Percentiles rank a stretch among this genome's conserved stretches.
These are phyloP conservation scores for Globisporangium abappressorium DNA, from an alignment of 352 stramenopile genomes.

Conservation along the genomic window DNA sequence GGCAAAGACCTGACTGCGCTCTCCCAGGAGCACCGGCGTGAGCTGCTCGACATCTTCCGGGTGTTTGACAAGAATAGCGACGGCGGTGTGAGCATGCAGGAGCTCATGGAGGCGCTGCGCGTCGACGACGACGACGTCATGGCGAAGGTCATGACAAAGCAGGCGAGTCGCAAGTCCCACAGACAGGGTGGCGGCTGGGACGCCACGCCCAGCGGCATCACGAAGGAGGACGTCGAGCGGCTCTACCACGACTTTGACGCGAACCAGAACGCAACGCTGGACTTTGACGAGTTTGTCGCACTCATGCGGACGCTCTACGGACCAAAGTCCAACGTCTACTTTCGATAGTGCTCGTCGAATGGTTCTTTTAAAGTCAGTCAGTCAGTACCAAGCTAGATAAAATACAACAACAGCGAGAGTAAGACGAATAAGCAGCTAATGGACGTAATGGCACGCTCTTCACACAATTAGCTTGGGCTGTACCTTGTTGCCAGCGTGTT, in stretches of 20 bases:
- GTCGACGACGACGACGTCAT: constrained; percentile 69
- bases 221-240: constrained; percentile 49
- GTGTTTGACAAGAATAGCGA: constrained; percentile 73
- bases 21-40: constrained; percentile 30
- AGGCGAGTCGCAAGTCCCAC: constrained; percentile 24
- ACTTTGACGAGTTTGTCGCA: constrained; percentile 69
- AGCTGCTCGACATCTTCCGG: constrained; percentile 61
- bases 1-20: constrained; percentile 13
- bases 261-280: constrained; percentile 45
- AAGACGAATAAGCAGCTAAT: neutral
- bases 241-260: constrained; percentile 58
- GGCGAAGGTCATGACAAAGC: constrained; percentile 32
- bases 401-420: too few species aligned
- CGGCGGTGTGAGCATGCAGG: constrained; percentile 61
- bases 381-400: too few species aligned
- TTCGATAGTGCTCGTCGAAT: constrained; percentile 4
- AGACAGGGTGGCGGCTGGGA: neutral
- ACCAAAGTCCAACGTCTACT: constrained; percentile 18
- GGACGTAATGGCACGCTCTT: too few species aligned
- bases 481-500: too few species aligned
- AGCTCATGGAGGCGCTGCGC: constrained; percentile 67
- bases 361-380: too few species aligned
- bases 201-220: constrained; percentile 37
- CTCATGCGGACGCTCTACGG: constrained; percentile 56
- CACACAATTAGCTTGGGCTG: too few species aligned